phyloP scores from a whole-genome alignment of 202 grass and related monocot species.

The Bolboschoenoplectus hybrid region DNA sequence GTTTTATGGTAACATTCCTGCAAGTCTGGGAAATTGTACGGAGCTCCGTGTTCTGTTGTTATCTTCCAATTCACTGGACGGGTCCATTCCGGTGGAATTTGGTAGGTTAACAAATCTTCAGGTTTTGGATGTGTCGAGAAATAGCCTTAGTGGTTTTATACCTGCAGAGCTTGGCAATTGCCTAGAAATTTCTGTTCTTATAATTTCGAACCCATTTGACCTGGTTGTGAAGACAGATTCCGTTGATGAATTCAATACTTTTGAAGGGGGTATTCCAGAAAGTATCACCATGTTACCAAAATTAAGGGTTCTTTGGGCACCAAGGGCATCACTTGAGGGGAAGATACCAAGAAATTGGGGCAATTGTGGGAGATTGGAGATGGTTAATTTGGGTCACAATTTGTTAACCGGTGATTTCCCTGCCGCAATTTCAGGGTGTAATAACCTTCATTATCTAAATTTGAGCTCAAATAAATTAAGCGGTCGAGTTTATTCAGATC shows the following conservation, averaged over 20 bases:
- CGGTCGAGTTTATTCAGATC: slow-evolving; percentile 48
- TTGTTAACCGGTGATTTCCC: slow-evolving; percentile 67
- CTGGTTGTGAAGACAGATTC: slow-evolving; percentile 26
- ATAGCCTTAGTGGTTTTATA: slow-evolving; percentile 62
- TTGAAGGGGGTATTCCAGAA: slow-evolving; percentile 62
- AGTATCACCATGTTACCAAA: slow-evolving; percentile 66
- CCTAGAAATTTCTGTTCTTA: slow-evolving; percentile 49
- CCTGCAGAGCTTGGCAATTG: slow-evolving; percentile 76
- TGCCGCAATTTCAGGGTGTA: slow-evolving; percentile 50
- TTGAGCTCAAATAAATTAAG: slow-evolving; percentile 77
- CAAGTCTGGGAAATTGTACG: slow-evolving; percentile 56
- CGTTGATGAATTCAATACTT: slow-evolving; percentile 62
- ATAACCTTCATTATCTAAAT: slow-evolving; percentile 81
- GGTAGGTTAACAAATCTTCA: slow-evolving; percentile 66
- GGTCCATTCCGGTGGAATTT: slow-evolving; percentile 66
- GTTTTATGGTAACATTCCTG: slow-evolving; percentile 63
- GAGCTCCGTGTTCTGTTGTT: slow-evolving; percentile 57
- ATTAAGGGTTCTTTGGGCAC: slow-evolving; percentile 74
- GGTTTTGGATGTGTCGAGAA: slow-evolving; percentile 72
- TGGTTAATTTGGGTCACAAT: slow-evolving; percentile 82
- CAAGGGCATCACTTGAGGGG: slow-evolving; percentile 55
- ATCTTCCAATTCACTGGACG: slow-evolving; percentile 66
- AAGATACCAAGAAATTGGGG: slow-evolving; percentile 76
- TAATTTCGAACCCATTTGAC: slow-evolving; percentile 66
- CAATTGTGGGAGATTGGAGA: slow-evolving; percentile 64